phyloP scores from a whole-genome alignment of 108 stramenopile genomes.

The Licmophora abbreviata region DNA sequence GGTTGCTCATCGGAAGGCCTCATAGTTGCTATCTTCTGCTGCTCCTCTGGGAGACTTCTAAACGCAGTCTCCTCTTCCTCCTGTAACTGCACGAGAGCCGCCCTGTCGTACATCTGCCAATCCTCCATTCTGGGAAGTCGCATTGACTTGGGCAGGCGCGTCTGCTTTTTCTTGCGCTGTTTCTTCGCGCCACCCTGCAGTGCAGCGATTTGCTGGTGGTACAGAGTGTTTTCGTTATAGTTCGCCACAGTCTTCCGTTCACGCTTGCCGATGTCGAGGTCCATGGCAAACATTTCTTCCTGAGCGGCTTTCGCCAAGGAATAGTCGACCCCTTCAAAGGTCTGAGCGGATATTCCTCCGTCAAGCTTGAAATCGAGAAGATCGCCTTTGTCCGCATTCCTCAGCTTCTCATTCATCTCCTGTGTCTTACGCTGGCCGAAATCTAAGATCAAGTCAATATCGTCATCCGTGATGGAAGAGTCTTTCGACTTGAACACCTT shows the following conservation, averaged over 20 bases:
- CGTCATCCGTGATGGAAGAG: conserved; percentile 87
- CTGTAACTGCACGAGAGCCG: conserved; percentile 67
- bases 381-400: conserved; percentile 94
- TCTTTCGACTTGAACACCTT: conserved; percentile 91
- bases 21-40: conserved; percentile 24
- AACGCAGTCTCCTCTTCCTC: conserved; percentile 77
- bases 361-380: conserved; percentile 96
- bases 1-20: conserved; percentile 11
- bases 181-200: conserved; percentile 40
- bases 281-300: conserved; percentile 67
- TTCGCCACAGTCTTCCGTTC: conserved; percentile 81
- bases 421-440: conserved; percentile 83
- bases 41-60: conserved; percentile 52
- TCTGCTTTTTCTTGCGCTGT: conserved; percentile 55
- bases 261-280: conserved; percentile 90
- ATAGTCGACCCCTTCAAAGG: conserved; percentile 97
- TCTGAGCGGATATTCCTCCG: conserved; percentile 76
- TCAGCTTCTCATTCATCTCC: conserved; percentile 89
- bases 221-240: conserved; percentile 82
- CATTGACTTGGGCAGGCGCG: conserved; percentile 82
- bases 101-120: conserved; percentile 92
- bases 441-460: conserved; percentile 89
- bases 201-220: conserved; percentile 75
- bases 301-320: conserved; percentile 47
- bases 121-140: conserved; percentile 92